A percentile compares a stretch with the other conserved stretches of the same genome.
These are phyloP conservation scores for Jamesozyma jinghongensis DNA, from an alignment of 805 yeast genomes.

Conservation along the genomic window DNA sequence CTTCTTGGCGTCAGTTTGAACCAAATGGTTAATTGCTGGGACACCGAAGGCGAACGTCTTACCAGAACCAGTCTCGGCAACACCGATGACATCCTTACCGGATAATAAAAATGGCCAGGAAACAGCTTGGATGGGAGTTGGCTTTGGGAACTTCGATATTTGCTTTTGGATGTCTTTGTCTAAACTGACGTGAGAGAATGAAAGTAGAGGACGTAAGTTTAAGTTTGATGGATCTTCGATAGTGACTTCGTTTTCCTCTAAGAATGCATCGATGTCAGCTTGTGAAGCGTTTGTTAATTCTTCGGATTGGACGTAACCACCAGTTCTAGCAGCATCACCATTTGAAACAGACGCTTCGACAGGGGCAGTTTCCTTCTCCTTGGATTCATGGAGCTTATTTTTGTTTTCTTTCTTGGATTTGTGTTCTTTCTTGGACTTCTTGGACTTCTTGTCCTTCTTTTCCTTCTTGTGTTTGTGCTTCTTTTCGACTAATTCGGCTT, in stretches of 20 bases:
- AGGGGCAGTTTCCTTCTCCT: constrained; percentile 29
- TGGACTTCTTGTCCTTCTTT: constrained; percentile 28
- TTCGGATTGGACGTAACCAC: constrained; percentile 33
- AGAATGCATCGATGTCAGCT: constrained; percentile 52
- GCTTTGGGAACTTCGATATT: constrained; percentile 68
- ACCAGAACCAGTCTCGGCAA: constrained; percentile 98
- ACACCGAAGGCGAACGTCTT: constrained; percentile 96
- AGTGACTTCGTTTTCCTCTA: constrained; percentile 63
- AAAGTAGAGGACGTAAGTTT: constrained; percentile 57
- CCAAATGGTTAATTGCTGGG: constrained; percentile 78
- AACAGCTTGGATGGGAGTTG: constrained; percentile 92
- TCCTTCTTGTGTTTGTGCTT: constrained; percentile 29
- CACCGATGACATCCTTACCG: constrained; percentile 85
- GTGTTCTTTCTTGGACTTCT: constrained; percentile 28
- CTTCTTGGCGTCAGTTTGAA: constrained; percentile 22
- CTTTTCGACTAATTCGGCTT: constrained; percentile 24
- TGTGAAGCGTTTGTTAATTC: constrained; percentile 37
- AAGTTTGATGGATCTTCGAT: constrained; percentile 56
- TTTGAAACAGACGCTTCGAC: too few species aligned
- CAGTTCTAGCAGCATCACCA: constrained; percentile 5
- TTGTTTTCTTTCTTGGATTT: constrained; percentile 22
- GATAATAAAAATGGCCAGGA: constrained; percentile 86
- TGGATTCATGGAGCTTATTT: constrained; percentile 20
- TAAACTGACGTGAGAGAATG: constrained; percentile 54
- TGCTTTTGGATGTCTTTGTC: constrained; percentile 49